Conservation (phyloP, 129 eudicot species). For the Pittosporum tobira region DNA sequence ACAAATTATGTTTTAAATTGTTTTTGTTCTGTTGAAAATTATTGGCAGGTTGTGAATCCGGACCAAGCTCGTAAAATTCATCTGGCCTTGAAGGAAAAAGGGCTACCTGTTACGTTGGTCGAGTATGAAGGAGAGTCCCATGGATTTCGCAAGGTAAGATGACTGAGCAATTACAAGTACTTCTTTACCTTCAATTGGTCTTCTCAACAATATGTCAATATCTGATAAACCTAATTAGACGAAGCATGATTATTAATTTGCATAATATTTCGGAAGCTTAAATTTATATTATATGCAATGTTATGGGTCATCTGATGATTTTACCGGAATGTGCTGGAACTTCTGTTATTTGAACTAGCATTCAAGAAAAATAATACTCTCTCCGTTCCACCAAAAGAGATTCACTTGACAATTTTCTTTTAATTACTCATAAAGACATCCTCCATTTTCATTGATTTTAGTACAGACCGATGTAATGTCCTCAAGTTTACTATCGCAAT, state of each 20-base stretch:
- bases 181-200: not conserved
- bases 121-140: constrained; percentile 49
- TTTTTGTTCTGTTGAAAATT: not conserved
- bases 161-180: not conserved
- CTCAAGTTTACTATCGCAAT: too few relatives aligned
- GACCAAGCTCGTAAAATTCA: constrained; percentile 41
- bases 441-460: too few relatives aligned
- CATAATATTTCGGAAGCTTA: not conserved
- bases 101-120: constrained; percentile 40
- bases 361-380: not conserved
- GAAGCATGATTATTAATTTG: not conserved
- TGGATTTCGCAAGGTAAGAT: constrained; percentile 37
- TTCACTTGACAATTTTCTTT: too few relatives aligned
- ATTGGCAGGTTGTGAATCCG: constrained; percentile 32
- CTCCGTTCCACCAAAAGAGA: too few relatives aligned
- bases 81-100: constrained; percentile 38
- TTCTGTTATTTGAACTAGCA: too few relatives aligned
- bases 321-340: not conserved
- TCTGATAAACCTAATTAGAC: not conserved
- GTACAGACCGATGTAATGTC: too few relatives aligned
- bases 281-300: not conserved
- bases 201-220: not conserved
- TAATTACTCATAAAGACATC: too few relatives aligned
- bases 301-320: not conserved
- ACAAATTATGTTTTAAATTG: not conserved